Evolutionary conservation across 78 protist genomes (phyloP).

Genomic region (Cyanophora paradoxa): DNA sequence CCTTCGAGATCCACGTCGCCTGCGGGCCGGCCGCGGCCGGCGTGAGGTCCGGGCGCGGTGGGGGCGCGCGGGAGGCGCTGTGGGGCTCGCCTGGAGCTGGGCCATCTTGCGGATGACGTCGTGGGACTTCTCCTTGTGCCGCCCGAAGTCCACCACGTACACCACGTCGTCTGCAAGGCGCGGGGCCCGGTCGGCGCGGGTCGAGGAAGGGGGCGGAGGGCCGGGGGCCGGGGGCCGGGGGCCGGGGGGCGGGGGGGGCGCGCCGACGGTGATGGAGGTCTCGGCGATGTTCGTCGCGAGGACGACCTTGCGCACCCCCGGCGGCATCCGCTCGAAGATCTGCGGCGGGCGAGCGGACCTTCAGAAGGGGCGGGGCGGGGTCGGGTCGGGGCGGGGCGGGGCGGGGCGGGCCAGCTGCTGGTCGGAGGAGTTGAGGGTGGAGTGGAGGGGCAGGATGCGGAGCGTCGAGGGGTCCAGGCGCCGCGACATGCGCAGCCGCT

Average conservation of each 20-base stretch:
- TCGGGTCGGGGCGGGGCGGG: no score
- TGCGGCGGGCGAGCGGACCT: background rate
- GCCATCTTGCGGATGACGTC: background rate
- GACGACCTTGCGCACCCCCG: slow-evolving; percentile 6
- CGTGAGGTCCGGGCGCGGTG: background rate
- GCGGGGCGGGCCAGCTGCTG: no score
- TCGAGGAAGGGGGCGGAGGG: no score
- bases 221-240: no score
- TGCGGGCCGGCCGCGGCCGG: background rate
- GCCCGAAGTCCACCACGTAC: slow-evolving; percentile 46
- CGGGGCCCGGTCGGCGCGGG: no score
- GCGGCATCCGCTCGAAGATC: background rate
- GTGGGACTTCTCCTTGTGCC: slow-evolving; percentile 25
- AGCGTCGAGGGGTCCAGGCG: no score
- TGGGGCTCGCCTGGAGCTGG: background rate
- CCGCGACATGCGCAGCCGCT: no score
- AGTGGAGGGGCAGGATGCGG: no score
- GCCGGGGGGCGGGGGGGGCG: no score
- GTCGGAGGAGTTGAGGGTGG: no score
- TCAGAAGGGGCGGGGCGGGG: no score
- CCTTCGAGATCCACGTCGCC: background rate
- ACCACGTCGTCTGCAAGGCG: slow-evolving; percentile 46
- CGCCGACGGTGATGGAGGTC: slow-evolving; percentile 37
- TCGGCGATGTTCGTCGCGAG: slow-evolving; percentile 75
- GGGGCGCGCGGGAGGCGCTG: background rate